A percentile compares a stretch with the other conserved stretches of the same genome.
phyloP scores from a whole-genome alignment of 495 filamentous ascomycete species.

The Aspergillus indologenus region DNA sequence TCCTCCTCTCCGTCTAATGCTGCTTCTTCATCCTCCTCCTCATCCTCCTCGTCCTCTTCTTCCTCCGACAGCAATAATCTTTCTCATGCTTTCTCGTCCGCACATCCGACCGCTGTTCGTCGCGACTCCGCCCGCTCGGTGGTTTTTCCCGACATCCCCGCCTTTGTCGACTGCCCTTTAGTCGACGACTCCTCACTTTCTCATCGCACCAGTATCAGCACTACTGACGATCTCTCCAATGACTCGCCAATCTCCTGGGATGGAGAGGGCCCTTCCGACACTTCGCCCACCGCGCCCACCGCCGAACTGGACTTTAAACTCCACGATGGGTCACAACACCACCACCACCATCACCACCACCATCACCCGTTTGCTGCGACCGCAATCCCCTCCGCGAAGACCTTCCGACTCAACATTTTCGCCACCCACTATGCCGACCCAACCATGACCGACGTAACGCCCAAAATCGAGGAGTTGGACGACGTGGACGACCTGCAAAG shows the following conservation, averaged over 20 bases:
- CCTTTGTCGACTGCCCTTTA: slow-evolving; percentile 22
- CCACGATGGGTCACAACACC: slow-evolving; percentile 13
- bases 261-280: slow-evolving; percentile 24
- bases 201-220: slow-evolving; percentile 35
- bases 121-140: slow-evolving; percentile 22
- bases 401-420: slow-evolving; percentile 22
- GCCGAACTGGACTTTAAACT: slow-evolving; percentile 26
- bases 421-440: slow-evolving; percentile 20
- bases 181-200: slow-evolving; percentile 31
- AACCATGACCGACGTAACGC: slow-evolving; percentile 26
- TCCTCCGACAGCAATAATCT: slow-evolving; percentile 14
- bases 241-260: slow-evolving; percentile 37
- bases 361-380: slow-evolving; percentile 15
- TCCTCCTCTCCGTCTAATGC: slow-evolving; percentile 17
- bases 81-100: slow-evolving; percentile 13
- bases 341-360: slow-evolving; percentile 6
- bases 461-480: slow-evolving; percentile 48
- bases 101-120: slow-evolving; percentile 9
- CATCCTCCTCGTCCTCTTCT: slow-evolving; percentile 7
- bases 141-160: slow-evolving; percentile 24
- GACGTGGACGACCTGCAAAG: slow-evolving; percentile 35
- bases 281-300: slow-evolving; percentile 23
- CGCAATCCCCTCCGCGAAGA: slow-evolving; percentile 15
- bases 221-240: slow-evolving; percentile 37
- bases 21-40: not conserved